Evolutionary conservation across 768 basidiomycete genomes (phyloP), one percentile per base, ranked within the genome.

Genomic region (Dendrothele bispora): DNA sequence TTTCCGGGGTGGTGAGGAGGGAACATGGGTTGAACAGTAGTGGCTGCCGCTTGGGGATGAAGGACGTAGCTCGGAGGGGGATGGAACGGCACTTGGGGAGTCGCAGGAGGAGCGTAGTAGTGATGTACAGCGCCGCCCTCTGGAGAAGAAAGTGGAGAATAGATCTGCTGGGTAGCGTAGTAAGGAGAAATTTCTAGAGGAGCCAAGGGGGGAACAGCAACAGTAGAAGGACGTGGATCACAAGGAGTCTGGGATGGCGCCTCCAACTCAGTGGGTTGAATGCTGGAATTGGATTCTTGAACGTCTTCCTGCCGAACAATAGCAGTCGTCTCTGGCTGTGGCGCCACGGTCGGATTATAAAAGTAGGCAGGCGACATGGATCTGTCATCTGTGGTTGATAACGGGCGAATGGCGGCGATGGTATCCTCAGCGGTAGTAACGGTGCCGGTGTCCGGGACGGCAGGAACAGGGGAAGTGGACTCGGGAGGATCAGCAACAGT

Each of bases 321-420:
- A n/a, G n/a, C n/a, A n/a, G n/a, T n/a, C n/a, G n/a, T n/a, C n/a
- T n/a, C n/a, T n/a, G n/a, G n/a, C n/a, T n/a, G n/a, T n/a, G n/a
- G n/a, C n/a, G n/a, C n/a, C n/a, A n/a, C n/a, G n/a, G n/a, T n/a
- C n/a, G n/a, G n/a, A n/a, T n/a, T n/a, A n/a, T n/a, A n/a, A n/a
- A 46, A 46, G 35, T 34, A 14, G 14, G 34, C 35, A 26, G 45
- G 45, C 15, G 45, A 46, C 30, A 10, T n/a, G 10, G 30, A 32
- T 32, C 30, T 32, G 30, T 10, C n/a, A n/a, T 32, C 29, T 28
- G 37, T 61, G 53, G 58, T 55, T 58, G 58, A 61, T 38, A 47
- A 60, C 53, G 38, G 55, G 54, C 43, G 55, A 57, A 38, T 56
- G 57, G n/a, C n/a, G n/a, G n/a, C n/a, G n/a, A n/a, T n/a, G n/a